phyloP scores from a whole-genome alignment of 2,329 filamentous ascomycete genomes.

The Colletotrichum chlorophyti region DNA sequence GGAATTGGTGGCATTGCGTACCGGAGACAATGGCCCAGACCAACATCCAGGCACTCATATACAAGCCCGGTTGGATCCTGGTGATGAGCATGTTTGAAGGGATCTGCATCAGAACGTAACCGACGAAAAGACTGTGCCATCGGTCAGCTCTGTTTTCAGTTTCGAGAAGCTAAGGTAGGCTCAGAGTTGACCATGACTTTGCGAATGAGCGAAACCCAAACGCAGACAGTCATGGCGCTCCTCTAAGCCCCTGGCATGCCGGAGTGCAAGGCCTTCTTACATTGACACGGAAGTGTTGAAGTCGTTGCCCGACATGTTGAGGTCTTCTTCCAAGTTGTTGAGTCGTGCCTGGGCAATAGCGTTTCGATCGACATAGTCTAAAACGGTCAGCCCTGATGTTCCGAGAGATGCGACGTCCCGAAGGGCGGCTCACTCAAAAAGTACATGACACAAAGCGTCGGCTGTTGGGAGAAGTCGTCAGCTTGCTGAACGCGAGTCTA shows the following conservation, averaged over 20 bases:
- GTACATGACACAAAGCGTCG: conserved; percentile 50
- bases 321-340: conserved; percentile 48
- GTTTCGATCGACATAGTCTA: conserved; percentile 50
- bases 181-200: too few species aligned
- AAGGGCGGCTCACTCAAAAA: conserved; percentile 42
- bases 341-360: conserved; percentile 54
- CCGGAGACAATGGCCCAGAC: conserved; percentile 47
- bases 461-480: conserved; percentile 30
- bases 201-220: too few species aligned
- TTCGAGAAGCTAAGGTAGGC: too few species aligned
- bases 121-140: conserved; percentile 40
- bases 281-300: conserved; percentile 46
- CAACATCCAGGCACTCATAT: conserved; percentile 49
- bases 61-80: conserved; percentile 47
- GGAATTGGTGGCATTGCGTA: not conserved
- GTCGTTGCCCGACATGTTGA: conserved; percentile 46
- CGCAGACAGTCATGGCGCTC: not conserved
- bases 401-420: not conserved
- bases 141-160: not conserved
- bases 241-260: too few species aligned
- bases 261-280: conserved; percentile 32
- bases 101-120: conserved; percentile 49
- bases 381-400: not conserved
- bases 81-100: conserved; percentile 53
- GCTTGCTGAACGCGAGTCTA: not conserved